phyloP scores from a whole-genome alignment of 2,329 filamentous ascomycete species.

The Colletotrichum spinosum region DNA sequence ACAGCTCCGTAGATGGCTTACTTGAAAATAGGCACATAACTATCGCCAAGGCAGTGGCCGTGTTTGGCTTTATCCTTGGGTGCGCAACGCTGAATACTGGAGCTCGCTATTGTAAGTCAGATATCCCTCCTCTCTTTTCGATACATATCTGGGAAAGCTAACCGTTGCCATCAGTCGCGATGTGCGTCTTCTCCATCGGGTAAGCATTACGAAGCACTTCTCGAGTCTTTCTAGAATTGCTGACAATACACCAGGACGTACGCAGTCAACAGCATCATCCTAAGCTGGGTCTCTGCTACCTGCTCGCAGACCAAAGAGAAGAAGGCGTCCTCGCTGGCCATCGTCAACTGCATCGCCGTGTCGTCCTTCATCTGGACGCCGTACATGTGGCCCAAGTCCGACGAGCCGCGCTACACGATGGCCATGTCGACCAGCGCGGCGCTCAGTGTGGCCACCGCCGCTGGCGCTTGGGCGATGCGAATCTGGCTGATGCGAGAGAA shows the following conservation, averaged over 20 bases:
- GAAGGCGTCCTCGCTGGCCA: slow-evolving; percentile 50
- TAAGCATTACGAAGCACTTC: background rate
- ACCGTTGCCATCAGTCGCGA: slow-evolving; percentile 36
- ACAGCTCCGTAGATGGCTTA: background rate
- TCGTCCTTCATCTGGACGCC: slow-evolving; percentile 40
- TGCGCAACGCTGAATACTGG: slow-evolving; percentile 46
- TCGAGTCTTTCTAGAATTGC: no score
- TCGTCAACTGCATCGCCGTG: slow-evolving; percentile 42
- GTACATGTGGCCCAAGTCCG: slow-evolving; percentile 47
- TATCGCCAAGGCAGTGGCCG: slow-evolving; percentile 26
- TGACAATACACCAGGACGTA: slow-evolving; percentile 38
- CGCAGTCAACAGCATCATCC: slow-evolving; percentile 50
- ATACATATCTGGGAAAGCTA: background rate
- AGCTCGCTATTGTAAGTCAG: slow-evolving; percentile 40
- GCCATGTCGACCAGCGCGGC: slow-evolving; percentile 44
- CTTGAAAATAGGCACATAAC: slow-evolving; percentile 15
- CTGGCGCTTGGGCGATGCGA: slow-evolving; percentile 38
- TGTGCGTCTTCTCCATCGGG: slow-evolving; percentile 44
- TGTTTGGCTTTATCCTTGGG: slow-evolving; percentile 36
- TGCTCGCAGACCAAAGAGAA: slow-evolving; percentile 54
- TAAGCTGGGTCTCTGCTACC: slow-evolving; percentile 50
- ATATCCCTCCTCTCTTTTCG: background rate
- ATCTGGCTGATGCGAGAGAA: slow-evolving; percentile 40
- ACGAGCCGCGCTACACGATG: slow-evolving; percentile 42
- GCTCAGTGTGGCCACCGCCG: slow-evolving; percentile 35